phyloP scores from a whole-genome alignment of 441 rosid genomes.

The Dalechampia spathulata region DNA sequence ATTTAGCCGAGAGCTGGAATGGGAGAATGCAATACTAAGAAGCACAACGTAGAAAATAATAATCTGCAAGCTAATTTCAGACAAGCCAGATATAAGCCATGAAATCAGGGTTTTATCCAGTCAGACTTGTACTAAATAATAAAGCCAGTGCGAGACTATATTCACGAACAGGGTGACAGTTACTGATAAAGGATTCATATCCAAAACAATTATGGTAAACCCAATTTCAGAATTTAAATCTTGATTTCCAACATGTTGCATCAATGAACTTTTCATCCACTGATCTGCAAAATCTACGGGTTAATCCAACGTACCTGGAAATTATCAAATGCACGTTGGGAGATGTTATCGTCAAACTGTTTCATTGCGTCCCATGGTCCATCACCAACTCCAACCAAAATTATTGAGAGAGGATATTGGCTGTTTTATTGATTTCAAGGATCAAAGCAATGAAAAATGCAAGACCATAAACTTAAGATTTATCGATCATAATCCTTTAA shows the following conservation, averaged over 20 bases:
- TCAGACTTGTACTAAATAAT: too few species aligned
- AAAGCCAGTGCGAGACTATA: too few species aligned
- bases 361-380: constrained; percentile 96
- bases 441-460: constrained; percentile 9
- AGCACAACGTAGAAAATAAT: too few species aligned
- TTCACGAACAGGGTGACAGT: too few species aligned
- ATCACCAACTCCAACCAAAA: constrained; percentile 93
- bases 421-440: constrained; percentile 24
- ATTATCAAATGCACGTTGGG: constrained; percentile 82
- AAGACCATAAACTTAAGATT: constrained; percentile 1
- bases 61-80: too few species aligned
- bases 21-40: too few species aligned
- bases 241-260: neutral
- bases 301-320: constrained; percentile 55
- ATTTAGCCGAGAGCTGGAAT: too few species aligned
- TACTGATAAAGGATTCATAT: too few species aligned
- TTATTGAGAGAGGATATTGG: constrained; percentile 73
- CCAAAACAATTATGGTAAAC: too few species aligned
- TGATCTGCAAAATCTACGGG: neutral
- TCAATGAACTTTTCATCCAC: neutral
- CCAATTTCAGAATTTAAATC: too few species aligned
- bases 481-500: constrained; percentile 8
- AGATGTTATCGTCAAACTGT: constrained; percentile 84
- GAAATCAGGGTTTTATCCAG: too few species aligned
- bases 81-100: too few species aligned